Conservation (phyloP, 805 yeast species). For the Lipomyces japonicus region DNA sequence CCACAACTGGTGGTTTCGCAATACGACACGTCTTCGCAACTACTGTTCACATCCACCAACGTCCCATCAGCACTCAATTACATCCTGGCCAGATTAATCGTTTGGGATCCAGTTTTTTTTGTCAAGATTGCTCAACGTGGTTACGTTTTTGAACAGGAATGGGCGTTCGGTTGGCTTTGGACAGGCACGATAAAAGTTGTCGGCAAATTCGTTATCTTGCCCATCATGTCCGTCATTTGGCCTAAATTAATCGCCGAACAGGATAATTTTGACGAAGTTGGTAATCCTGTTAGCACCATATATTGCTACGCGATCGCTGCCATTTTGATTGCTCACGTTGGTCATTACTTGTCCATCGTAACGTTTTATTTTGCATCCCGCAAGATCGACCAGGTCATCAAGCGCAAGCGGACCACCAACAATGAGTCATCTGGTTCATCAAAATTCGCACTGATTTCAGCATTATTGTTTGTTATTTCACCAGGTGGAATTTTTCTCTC, state of each 20-base stretch:
- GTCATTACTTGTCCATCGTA: constrained; percentile 51
- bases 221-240: constrained; percentile 3
- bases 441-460: constrained; percentile 37
- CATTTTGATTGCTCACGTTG: constrained; percentile 48
- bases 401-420: background rate
- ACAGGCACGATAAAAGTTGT: constrained; percentile 25
- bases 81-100: constrained; percentile 43
- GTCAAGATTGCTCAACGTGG: constrained; percentile 52
- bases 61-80: constrained; percentile 14
- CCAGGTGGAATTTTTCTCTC: constrained; percentile 80
- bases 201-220: constrained; percentile 12
- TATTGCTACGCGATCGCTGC: constrained; percentile 49
- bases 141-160: constrained; percentile 76
- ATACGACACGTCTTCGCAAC: constrained; percentile 50
- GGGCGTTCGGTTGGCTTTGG: constrained; percentile 84
- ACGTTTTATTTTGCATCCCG: constrained; percentile 50
- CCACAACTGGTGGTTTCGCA: constrained; percentile 43
- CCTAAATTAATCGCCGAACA: constrained; percentile 4
- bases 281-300: constrained; percentile 23
- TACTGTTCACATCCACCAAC: constrained; percentile 35
- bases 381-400: constrained; percentile 26
- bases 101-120: constrained; percentile 88
- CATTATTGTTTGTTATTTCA: constrained; percentile 53
- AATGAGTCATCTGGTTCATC: constrained; percentile 11
- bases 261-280: constrained; percentile 15